Evolutionary conservation across 1,139 yeast species (phyloP).

Genomic region (Taphrina deformans): DNA sequence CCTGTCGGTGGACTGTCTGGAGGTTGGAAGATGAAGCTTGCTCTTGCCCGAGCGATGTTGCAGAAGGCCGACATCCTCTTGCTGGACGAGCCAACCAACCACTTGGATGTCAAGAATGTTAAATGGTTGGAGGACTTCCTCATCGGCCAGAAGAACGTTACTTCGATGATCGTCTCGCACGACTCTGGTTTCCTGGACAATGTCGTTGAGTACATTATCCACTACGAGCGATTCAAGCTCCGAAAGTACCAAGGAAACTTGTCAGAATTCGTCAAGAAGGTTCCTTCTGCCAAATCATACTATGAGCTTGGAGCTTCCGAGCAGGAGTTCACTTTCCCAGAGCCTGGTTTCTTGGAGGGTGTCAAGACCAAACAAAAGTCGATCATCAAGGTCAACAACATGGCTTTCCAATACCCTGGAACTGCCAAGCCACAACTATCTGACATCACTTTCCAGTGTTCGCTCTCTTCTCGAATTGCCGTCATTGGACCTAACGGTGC

Average conservation of each 20-base stretch:
- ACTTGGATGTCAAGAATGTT: slow-evolving; percentile 98
- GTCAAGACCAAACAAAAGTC: slow-evolving; percentile 94
- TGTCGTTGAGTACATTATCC: slow-evolving; percentile 95
- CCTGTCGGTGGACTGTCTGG: slow-evolving; percentile 86
- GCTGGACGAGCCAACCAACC: slow-evolving; percentile 99
- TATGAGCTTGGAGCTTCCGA: slow-evolving; percentile 92
- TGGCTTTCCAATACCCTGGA: slow-evolving; percentile 87
- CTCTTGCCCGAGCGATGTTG: slow-evolving; percentile 98
- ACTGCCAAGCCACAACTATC: slow-evolving; percentile 77
- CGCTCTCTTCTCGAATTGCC: slow-evolving; percentile 96
- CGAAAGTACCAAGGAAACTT: slow-evolving; percentile 95
- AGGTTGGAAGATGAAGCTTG: slow-evolving; percentile 99
- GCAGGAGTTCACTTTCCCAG: slow-evolving; percentile 97
- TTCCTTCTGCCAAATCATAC: slow-evolving; percentile 95
- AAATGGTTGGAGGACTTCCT: slow-evolving; percentile 99
- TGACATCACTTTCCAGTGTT: slow-evolving; percentile 80
- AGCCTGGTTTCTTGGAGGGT: slow-evolving; percentile 95
- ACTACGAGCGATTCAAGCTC: slow-evolving; percentile 91
- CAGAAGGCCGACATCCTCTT: slow-evolving; percentile 97
- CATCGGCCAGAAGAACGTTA: slow-evolving; percentile 69
- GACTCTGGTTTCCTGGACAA: slow-evolving; percentile 95
- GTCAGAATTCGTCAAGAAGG: slow-evolving; percentile 83
- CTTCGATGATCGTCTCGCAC: slow-evolving; percentile 94
- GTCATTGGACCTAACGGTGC: slow-evolving; percentile 99
- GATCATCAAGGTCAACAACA: slow-evolving; percentile 85